Base-by-base conservation (phyloP, 495 filamentous ascomycete species). In the Hyaloscypha hepaticicola region DNA sequence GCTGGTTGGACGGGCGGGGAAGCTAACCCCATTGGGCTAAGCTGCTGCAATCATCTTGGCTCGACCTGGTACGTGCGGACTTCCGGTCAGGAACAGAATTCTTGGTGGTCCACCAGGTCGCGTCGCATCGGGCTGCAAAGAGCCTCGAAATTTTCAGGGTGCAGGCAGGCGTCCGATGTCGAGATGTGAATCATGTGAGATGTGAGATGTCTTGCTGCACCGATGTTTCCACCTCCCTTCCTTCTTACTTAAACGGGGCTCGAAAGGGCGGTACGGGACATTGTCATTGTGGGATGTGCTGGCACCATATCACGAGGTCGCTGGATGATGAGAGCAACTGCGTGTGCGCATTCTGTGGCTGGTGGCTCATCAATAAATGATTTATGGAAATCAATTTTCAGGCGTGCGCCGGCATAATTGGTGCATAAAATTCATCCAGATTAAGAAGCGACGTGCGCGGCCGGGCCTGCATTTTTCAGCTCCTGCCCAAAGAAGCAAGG, bases 361-460 rank as follows among this genome's bases (percentile, higher is more conserved):
- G 50, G 25, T 53, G 50, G 25, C 50, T 53, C 22, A 9, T 53
- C 21, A 53, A 25, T 2, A 53, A 52, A 53, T 26, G 21, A 53
- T 53, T 3, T 45, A 45, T 8, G 8, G 38, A 45, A 19, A 45
- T 25, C 25, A 25, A 53, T 53, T 1, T 53, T 53, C 50, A 26
- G 50, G 5, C 50, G 38, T 16, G 7, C 50, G 21, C 50, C 50
- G 50, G 50, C 50, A 53, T 53, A 53, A 53, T 53, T 25, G 50
- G 12, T 53, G 50, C 50, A 53, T 53, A 27, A 53, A n/a, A 6
- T 27, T 24, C 50, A 25, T 53, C 50, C 50, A 53, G 50, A 53
- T 53, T 26, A 26, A 53, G 50, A 7, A 53, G 8, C 50, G 22
- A 53, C 50, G 21, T 53, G 19, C 50, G 50, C 50, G 50, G 50